Conservation (phyloP, 352 stramenopile species). For the Peronospora destructor region DNA sequence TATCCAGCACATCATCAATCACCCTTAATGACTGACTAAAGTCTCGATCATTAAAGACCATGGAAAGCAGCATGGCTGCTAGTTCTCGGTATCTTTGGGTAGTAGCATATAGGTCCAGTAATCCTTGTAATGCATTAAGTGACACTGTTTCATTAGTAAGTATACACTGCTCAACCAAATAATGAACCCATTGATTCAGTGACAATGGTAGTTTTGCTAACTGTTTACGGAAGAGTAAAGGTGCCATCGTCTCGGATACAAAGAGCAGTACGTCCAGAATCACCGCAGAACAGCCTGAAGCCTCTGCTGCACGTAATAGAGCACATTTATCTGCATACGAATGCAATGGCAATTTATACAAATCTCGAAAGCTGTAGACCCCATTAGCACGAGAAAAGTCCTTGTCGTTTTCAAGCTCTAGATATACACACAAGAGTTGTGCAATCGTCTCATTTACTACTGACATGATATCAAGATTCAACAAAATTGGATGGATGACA, state of each 20-base stretch:
- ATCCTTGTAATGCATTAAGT: conserved; percentile 33
- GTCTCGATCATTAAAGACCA: conserved; percentile 42
- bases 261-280: conserved; percentile 72
- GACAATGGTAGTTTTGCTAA: conserved; percentile 32
- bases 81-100: conserved; percentile 46
- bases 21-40: conserved; percentile 30
- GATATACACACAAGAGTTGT: conserved; percentile 83
- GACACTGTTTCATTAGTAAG: conserved; percentile 43
- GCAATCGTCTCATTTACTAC: conserved; percentile 41
- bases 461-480: conserved; percentile 4
- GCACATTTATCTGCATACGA: conserved; percentile 38
- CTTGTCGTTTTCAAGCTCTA: conserved; percentile 48
- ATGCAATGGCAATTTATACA: conserved; percentile 42
- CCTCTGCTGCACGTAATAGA: conserved; percentile 44
- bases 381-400: neutral
- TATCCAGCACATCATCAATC: conserved; percentile 44
- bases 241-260: conserved; percentile 69
- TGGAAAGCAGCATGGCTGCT: conserved; percentile 44
- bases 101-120: conserved; percentile 43
- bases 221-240: conserved; percentile 40
- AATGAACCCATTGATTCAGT: conserved; percentile 63
- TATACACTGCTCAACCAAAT: conserved; percentile 50
- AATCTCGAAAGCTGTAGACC: conserved; percentile 40
- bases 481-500: too few species aligned
- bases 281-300: conserved; percentile 44